A percentile compares a stretch with the other conserved stretches of the same genome.
Conservation (phyloP, 352 stramenopile genomes). For the Pythium insidiosum region DNA sequence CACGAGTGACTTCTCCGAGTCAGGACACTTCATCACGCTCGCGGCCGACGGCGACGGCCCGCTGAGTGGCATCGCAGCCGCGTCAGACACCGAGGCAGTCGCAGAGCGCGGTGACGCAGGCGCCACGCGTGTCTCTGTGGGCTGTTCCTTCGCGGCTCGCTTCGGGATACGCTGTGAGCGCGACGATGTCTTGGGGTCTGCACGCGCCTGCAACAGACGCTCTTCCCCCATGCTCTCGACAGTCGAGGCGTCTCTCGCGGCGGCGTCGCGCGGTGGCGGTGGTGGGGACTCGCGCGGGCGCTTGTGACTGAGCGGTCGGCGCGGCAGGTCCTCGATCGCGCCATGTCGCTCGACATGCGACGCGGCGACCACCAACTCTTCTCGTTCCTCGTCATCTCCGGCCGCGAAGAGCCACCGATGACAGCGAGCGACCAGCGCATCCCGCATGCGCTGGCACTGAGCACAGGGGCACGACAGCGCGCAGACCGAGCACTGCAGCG, state of each 20-base stretch:
- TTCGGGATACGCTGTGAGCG: slow-evolving; percentile 19
- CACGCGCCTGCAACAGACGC: no score
- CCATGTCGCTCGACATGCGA: background rate
- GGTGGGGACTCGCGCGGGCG: background rate
- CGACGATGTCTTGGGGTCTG: slow-evolving; percentile 2
- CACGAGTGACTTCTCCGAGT: slow-evolving; percentile 67
- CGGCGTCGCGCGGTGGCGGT: background rate
- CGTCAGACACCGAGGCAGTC: background rate
- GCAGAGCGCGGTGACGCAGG: background rate
- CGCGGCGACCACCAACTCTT: background rate
- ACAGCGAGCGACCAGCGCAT: slow-evolving; percentile 21
- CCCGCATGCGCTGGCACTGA: slow-evolving; percentile 28
- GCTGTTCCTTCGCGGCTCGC: slow-evolving; percentile 41
- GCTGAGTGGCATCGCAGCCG: slow-evolving; percentile 2
- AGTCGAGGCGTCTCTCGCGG: background rate
- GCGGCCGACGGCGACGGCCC: slow-evolving; percentile 37
- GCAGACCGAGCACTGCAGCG: slow-evolving; percentile 57
- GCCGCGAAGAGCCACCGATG: slow-evolving; percentile 16
- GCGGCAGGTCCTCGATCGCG: background rate
- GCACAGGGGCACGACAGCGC: slow-evolving; percentile 50
- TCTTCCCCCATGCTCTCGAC: background rate
- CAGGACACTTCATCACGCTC: slow-evolving; percentile 51
- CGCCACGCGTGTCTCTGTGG: background rate
- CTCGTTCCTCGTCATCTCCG: background rate
- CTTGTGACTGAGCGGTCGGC: background rate